Base-by-base conservation (phyloP, 2,329 filamentous ascomycete species). In the Furcasterigmium sp. region DNA sequence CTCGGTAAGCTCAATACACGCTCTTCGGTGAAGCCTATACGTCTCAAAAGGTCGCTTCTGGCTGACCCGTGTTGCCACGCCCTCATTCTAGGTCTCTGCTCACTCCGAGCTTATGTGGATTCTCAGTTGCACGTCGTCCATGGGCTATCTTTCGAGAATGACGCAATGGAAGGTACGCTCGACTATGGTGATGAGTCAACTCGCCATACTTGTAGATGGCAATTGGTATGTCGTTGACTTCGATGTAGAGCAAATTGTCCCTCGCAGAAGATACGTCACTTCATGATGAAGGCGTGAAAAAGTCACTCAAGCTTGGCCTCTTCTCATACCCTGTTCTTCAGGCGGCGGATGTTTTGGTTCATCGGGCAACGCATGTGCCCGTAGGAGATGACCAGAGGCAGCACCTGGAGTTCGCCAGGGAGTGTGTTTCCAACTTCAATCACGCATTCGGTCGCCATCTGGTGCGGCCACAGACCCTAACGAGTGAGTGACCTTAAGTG, bases 91-190 rank as follows among this genome's bases (percentile, higher is more conserved):
- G 80, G 82, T 91, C 3, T 73, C 82, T 15, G 82, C 84, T 37
- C 93, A 97, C 66, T 71, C 86, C 4, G 91, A 97, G 64, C 75
- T 98, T 50, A 95, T 95, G 87, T 98, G 93, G 93, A 90, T 97
- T 57, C 68, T 98, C 48, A 91, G 88, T 58, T 96, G 91, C 52
- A 86, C 87, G 41, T 87, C 93, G 19, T 91, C 87, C 5, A 90
- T 93, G 64, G 93, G 93, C 30, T 95, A 95, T 65, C 70, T 98
- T n/a, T 85, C 85, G 9, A 77, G 93, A n/a, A 98, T 98, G 93
- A 97, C 93, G 21, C 93, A 97, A 64, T 98, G 93, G 91, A 98
- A 98, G 82, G 89, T 88, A 46, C 39, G 57, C 49, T 19, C 18
- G 8, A 15, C 10, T 34, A 10, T 5, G 8, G 17, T 20, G 9